Conservation (phyloP, 805 yeast species). For the Metschnikowia cerradonensis region DNA sequence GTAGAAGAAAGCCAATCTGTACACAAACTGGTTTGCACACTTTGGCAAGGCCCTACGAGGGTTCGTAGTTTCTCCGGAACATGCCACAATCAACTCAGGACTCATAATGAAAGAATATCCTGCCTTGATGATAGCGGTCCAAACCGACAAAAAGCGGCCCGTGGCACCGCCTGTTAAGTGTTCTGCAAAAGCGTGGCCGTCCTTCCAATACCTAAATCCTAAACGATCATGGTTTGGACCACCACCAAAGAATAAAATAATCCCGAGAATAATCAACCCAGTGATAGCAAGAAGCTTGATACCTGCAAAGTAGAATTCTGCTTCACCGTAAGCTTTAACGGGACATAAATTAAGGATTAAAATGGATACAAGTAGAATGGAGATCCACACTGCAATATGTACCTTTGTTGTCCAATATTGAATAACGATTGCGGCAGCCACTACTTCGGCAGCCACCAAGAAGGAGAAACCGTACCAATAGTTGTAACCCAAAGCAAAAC, state of each 20-base stretch:
- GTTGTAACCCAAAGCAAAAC: constrained; percentile 20
- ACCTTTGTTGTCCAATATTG: constrained; percentile 22
- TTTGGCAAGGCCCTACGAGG: constrained; percentile 60
- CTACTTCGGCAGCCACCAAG: constrained; percentile 19
- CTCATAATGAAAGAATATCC: constrained; percentile 25
- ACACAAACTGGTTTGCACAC: constrained; percentile 57
- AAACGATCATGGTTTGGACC: constrained; percentile 20
- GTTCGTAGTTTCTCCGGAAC: constrained; percentile 55
- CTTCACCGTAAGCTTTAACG: constrained; percentile 17
- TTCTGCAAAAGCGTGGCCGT: constrained; percentile 33
- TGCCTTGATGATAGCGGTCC: constrained; percentile 27
- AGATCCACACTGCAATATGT: constrained; percentile 37
- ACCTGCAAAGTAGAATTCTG: constrained; percentile 18
- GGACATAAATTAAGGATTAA: constrained; percentile 16
- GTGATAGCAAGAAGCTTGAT: constrained; percentile 19
- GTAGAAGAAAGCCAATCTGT: constrained; percentile 43
- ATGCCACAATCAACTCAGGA: constrained; percentile 53
- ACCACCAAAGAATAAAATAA: constrained; percentile 20
- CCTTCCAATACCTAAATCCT: constrained; percentile 21
- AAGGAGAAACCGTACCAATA: constrained; percentile 19
- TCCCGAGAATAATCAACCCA: constrained; percentile 20
- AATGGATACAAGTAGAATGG: constrained; percentile 22
- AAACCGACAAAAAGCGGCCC: constrained; percentile 20
- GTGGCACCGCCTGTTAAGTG: constrained; percentile 36
- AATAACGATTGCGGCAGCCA: constrained; percentile 17